These are phyloP conservation scores for Pelargonium fulgidum DNA, from an alignment of 441 rosid species.

Conservation along the genomic window DNA sequence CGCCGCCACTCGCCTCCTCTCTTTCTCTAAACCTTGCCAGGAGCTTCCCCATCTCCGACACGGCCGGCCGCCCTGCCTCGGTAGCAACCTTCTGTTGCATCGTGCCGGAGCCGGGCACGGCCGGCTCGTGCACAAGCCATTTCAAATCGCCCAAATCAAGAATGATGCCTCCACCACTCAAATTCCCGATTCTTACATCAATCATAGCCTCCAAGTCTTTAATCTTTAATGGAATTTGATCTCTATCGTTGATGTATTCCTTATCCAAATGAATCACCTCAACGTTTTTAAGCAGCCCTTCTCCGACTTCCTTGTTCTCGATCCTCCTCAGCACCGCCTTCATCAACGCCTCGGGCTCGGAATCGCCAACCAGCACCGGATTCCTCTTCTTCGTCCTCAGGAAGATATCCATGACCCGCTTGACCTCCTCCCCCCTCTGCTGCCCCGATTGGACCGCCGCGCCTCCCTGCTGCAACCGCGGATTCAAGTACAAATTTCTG, in stretches of 20 bases:
- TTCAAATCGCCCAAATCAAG: constrained; percentile 70
- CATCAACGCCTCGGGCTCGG: constrained; percentile 36
- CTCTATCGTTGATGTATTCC: constrained; percentile 37
- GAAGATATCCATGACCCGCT: constrained; percentile 59
- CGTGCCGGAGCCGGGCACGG: too few species aligned
- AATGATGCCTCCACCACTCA: constrained; percentile 43
- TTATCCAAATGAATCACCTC: background rate
- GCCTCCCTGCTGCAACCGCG: background rate
- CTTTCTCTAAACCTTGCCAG: constrained; percentile 33
- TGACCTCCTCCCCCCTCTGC: constrained; percentile 32
- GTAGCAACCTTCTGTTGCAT: constrained; percentile 7
- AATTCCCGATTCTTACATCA: constrained; percentile 21
- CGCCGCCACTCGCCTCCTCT: constrained; percentile 24
- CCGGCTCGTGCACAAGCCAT: constrained; percentile 36
- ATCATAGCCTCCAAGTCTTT: constrained; percentile 48
- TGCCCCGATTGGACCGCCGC: too few species aligned
- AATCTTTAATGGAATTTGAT: constrained; percentile 53
- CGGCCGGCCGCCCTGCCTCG: constrained; percentile 40
- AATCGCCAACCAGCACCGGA: constrained; percentile 69
- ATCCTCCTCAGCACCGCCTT: constrained; percentile 46
- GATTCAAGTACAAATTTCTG: background rate
- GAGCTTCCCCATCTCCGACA: constrained; percentile 55
- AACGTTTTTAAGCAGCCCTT: constrained; percentile 28
- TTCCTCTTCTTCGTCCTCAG: constrained; percentile 46
- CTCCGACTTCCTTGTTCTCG: constrained; percentile 32